Evolutionary conservation across 2,329 filamentous ascomycete genomes (phyloP).

Genomic region (Alternaria sp.): DNA sequence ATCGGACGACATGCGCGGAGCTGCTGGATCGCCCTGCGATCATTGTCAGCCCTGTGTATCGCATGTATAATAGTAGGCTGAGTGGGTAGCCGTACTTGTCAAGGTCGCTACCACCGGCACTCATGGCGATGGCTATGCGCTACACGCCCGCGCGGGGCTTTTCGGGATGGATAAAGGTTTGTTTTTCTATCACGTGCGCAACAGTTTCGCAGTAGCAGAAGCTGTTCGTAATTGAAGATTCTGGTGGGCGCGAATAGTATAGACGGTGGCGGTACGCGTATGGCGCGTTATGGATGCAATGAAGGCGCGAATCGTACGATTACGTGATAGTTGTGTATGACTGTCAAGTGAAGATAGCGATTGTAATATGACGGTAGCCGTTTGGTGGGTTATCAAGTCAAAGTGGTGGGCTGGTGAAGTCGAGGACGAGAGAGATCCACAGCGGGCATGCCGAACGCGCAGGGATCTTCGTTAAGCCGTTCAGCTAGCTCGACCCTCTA

Average conservation of each 20-base stretch:
- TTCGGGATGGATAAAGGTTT: not conserved
- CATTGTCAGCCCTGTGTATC: constrained; percentile 21
- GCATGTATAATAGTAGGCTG: constrained; percentile 16
- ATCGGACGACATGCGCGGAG: constrained; percentile 95
- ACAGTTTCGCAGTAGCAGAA: not conserved
- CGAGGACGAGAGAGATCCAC: constrained; percentile 8
- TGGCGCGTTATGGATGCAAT: not conserved
- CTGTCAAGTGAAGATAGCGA: constrained; percentile 3
- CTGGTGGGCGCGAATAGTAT: constrained; percentile 12
- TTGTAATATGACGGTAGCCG: not conserved
- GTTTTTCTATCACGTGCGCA: constrained; percentile 3
- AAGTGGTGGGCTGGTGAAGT: constrained; percentile 14
- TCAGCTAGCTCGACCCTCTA: constrained; percentile 11
- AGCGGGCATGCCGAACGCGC: constrained; percentile 19
- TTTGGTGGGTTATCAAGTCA: constrained; percentile 2
- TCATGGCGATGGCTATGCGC: constrained; percentile 38
- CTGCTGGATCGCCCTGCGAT: constrained; percentile 84
- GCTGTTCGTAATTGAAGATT: constrained; percentile 7
- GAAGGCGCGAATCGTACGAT: not conserved
- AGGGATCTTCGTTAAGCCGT: constrained; percentile 19
- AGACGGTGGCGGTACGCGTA: constrained; percentile 17
- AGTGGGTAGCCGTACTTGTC: constrained; percentile 71
- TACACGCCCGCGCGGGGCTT: constrained; percentile 24
- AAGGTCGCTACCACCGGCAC: constrained; percentile 81
- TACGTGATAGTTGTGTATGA: not conserved